phyloP scores from a whole-genome alignment of 495 filamentous ascomycete species.

The Neohortaea acidophila region DNA sequence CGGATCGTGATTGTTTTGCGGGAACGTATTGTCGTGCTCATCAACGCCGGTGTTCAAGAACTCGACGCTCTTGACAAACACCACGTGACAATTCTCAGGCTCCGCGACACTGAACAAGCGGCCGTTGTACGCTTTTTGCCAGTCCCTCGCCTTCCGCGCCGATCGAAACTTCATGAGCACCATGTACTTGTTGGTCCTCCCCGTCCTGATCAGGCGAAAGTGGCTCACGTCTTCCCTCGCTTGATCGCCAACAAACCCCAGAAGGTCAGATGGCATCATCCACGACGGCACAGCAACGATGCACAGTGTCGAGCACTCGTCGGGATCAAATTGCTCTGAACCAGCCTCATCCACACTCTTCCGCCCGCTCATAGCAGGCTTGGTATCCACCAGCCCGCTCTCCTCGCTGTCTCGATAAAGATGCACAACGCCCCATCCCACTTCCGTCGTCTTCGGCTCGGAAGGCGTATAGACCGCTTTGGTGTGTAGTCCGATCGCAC shows the following conservation, averaged over 20 bases:
- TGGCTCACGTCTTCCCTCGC: conserved; percentile 82
- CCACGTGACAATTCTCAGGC: conserved; percentile 92
- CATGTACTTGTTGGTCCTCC: conserved; percentile 80
- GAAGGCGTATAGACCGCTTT: conserved; percentile 68
- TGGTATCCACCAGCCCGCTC: conserved; percentile 39
- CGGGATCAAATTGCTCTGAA: conserved; percentile 29
- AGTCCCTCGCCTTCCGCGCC: conserved; percentile 54
- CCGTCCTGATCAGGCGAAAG: conserved; percentile 88
- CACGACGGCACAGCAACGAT: conserved; percentile 91
- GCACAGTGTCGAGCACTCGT: conserved; percentile 78
- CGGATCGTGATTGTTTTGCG: conserved; percentile 45
- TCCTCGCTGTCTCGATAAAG: conserved; percentile 77
- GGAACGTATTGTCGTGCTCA: conserved; percentile 32
- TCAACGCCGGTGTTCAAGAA: conserved; percentile 37
- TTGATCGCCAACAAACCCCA: conserved; percentile 83
- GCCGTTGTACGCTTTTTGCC: conserved; percentile 82
- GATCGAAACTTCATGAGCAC: conserved; percentile 92
- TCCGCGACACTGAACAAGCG: conserved; percentile 90
- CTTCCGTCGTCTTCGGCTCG: conserved; percentile 59
- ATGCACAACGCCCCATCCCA: conserved; percentile 88
- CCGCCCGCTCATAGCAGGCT: conserved; percentile 7
- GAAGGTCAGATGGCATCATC: conserved; percentile 74
- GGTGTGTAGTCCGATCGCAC: conserved; percentile 42
- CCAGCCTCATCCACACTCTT: conserved; percentile 12
- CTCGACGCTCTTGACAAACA: conserved; percentile 82